phyloP scores from a whole-genome alignment of 2,329 filamentous ascomycete genomes.

The Exserohilum turcica region DNA sequence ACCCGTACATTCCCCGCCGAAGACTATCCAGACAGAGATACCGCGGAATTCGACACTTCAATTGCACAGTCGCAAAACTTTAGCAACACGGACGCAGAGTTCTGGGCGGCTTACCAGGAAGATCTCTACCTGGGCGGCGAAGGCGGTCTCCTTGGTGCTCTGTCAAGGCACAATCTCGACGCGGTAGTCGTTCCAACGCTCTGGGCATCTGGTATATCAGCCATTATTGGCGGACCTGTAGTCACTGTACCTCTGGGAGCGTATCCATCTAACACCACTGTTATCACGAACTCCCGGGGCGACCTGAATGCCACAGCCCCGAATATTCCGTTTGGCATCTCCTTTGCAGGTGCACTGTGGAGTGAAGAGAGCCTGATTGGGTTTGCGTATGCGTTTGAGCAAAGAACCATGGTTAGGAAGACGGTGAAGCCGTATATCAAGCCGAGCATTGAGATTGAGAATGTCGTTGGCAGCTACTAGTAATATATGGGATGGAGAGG shows the following conservation, averaged over 20 bases:
- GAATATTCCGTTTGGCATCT: slow-evolving; percentile 65
- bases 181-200: slow-evolving; percentile 66
- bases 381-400: slow-evolving; percentile 72
- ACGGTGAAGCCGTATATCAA: slow-evolving; percentile 56
- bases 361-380: slow-evolving; percentile 67
- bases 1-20: slow-evolving; percentile 61
- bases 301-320: slow-evolving; percentile 61
- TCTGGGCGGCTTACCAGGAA: slow-evolving; percentile 63
- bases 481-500: not conserved
- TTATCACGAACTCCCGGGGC: slow-evolving; percentile 54
- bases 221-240: slow-evolving; percentile 64
- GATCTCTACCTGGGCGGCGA: slow-evolving; percentile 61
- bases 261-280: slow-evolving; percentile 56
- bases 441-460: slow-evolving; percentile 55
- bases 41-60: slow-evolving; percentile 59
- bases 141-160: slow-evolving; percentile 65
- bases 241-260: slow-evolving; percentile 68
- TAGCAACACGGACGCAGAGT: slow-evolving; percentile 61
- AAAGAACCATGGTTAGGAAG: slow-evolving; percentile 58
- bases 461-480: slow-evolving; percentile 45
- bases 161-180: slow-evolving; percentile 62
- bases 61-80: slow-evolving; percentile 54
- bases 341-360: slow-evolving; percentile 66
- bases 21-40: slow-evolving; percentile 66
- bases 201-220: slow-evolving; percentile 56